Conservation (phyloP, 257 asterid genomes). For the Rauvolfia tetraphylla region DNA sequence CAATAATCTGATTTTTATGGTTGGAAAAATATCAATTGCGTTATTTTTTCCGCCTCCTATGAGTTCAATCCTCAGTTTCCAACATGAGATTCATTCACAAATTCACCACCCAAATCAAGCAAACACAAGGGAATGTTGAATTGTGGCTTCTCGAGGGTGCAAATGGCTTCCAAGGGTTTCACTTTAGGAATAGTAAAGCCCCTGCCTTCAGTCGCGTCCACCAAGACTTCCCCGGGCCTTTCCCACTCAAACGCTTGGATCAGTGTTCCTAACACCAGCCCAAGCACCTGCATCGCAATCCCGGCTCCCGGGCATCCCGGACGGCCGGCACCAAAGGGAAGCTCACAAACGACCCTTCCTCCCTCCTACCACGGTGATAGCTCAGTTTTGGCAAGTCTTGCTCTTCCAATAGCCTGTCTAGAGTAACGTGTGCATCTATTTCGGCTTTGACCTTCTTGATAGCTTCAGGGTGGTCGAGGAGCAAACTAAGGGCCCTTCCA, state of each 20-base stretch:
- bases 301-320: too few species aligned
- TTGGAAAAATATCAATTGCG: too few species aligned
- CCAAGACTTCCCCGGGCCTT: too few species aligned
- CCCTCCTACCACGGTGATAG: background rate
- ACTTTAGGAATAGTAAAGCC: slow-evolving; percentile 34
- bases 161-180: slow-evolving; percentile 30
- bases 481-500: slow-evolving; percentile 14
- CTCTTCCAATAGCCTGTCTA: slow-evolving; percentile 8
- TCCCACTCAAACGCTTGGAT: slow-evolving; percentile 18
- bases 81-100: too few species aligned
- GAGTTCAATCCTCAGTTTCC: too few species aligned
- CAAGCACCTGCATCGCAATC: background rate
- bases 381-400: slow-evolving; percentile 1
- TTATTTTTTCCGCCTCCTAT: too few species aligned
- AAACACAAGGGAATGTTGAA: too few species aligned
- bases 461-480: slow-evolving; percentile 6
- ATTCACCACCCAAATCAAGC: too few species aligned
- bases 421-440: slow-evolving; percentile 7
- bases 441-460: slow-evolving; percentile 6
- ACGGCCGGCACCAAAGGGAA: too few species aligned
- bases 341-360: too few species aligned
- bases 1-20: too few species aligned
- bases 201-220: slow-evolving; percentile 28
- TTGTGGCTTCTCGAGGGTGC: slow-evolving; percentile 6
- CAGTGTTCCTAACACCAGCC: slow-evolving; percentile 8